Conservation (phyloP, 176 grass and related monocot species). For the Oryza australiensis region DNA sequence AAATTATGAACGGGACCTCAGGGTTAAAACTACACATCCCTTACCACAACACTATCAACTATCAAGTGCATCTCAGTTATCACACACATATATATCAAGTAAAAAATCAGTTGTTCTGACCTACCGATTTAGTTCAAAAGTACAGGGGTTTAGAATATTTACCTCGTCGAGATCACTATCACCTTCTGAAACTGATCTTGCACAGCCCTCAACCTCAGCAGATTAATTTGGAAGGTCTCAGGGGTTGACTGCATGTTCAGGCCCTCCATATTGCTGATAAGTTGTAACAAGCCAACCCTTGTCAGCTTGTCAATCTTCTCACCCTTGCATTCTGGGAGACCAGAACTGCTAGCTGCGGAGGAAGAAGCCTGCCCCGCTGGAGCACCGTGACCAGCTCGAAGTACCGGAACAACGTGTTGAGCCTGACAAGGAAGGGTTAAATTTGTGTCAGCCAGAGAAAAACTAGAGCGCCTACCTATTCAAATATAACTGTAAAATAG, state of each 20-base stretch:
- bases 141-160: neutral
- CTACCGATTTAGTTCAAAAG: neutral
- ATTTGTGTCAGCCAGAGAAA: constrained; percentile 4
- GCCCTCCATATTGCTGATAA: constrained; percentile 62
- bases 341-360: constrained; percentile 25
- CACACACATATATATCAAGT: neutral
- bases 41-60: no score
- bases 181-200: constrained; percentile 82
- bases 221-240: constrained; percentile 79
- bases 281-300: constrained; percentile 74
- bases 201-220: constrained; percentile 62
- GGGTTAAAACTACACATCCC: no score
- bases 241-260: constrained; percentile 60
- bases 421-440: constrained; percentile 38
- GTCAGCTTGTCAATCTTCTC: constrained; percentile 73
- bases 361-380: constrained; percentile 36
- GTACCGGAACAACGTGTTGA: constrained; percentile 55
- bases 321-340: constrained; percentile 75
- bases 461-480: neutral
- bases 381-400: constrained; percentile 69
- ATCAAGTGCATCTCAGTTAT: no score
- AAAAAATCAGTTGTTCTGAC: neutral
- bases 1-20: no score
- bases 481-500: neutral
- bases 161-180: constrained; percentile 86